Evolutionary conservation across 2,329 filamentous ascomycete genomes (phyloP), one percentile per base, ranked within the genome.

Genomic region (Penicillium sp.): DNA sequence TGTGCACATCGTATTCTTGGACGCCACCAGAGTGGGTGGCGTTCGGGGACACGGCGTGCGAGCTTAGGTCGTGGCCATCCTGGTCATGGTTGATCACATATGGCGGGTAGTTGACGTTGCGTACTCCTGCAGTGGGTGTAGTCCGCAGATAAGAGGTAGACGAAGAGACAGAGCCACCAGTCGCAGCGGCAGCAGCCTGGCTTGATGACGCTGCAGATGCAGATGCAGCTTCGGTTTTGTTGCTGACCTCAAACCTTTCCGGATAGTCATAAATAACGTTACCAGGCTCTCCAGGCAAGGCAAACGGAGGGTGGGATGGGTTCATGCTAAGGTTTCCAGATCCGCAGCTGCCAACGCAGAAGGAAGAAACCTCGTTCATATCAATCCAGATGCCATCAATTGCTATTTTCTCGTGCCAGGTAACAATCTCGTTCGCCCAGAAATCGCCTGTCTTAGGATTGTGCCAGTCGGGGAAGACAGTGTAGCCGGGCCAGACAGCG

Each of bases 1-100:
- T 94, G 79, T 96, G 91, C 27, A 90, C 85, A 69, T 96, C 90
- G 69, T 96, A 96, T 70, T 96, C 89, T 41, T 84, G 72, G 1
- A 85, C 79, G 4, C 89, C 90, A 64, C 90, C 89, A 45, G 83
- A 79, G 68, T 94, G 89, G 2, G 88, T 91, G 0, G 90, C 88
- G 66, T 94, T 91, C 0, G 90, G 89, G 59, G 85, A 86, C 27
- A 93, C 81, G 1, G 90, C 89, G 66, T 90, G 86, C 2, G 87
- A 86, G 17, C 85, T 87, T 23, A 93, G 80, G 66, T 90, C 89
- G 17, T 88, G 89, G 7, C 73, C 73, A 12, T 57, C 61, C 43
- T 89, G 82, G 41, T 86, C 83, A 70, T 93, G 84, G 71, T 92
- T 86, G 68, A 93, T 88, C 6, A 86, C 83, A 67, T 93, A 94